Conservation (phyloP, 345 rosid species). For the Microcos paniculata region DNA sequence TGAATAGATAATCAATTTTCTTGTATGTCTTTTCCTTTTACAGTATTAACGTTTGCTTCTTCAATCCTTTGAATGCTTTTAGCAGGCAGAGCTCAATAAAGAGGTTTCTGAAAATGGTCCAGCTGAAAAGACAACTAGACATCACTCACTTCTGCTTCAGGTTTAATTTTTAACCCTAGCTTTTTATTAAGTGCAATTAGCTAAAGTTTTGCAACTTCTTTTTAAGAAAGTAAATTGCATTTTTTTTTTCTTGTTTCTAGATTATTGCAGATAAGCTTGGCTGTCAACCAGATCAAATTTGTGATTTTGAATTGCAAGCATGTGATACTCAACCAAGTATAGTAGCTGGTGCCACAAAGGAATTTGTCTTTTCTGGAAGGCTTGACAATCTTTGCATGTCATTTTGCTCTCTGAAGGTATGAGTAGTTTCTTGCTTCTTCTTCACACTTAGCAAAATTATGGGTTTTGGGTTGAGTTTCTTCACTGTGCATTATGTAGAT, state of each 20-base stretch:
- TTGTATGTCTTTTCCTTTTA: background rate
- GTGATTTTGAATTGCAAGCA: constrained; percentile 95
- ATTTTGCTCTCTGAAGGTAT: constrained; percentile 89
- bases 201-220: constrained; percentile 4
- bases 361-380: constrained; percentile 92
- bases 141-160: constrained; percentile 74
- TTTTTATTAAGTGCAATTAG: background rate
- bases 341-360: constrained; percentile 81
- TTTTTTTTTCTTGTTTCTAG: constrained; percentile 34
- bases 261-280: constrained; percentile 60
- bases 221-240: background rate
- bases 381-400: constrained; percentile 99
- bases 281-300: constrained; percentile 70
- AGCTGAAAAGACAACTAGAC: constrained; percentile 34
- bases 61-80: constrained; percentile 21
- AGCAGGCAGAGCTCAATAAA: constrained; percentile 78
- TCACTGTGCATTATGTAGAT: background rate
- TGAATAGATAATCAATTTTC: background rate
- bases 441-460: background rate
- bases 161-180: constrained; percentile 29
- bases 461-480: constrained; percentile 5
- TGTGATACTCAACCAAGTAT: constrained; percentile 95
- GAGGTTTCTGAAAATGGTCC: constrained; percentile 38
- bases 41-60: constrained; percentile 13
- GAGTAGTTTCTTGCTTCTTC: background rate